Percentiles rank a stretch among this genome's conserved stretches.
Evolutionary conservation across 495 filamentous ascomycete genomes (phyloP).

Genomic region (Penicillium macrosclerotiorum): DNA sequence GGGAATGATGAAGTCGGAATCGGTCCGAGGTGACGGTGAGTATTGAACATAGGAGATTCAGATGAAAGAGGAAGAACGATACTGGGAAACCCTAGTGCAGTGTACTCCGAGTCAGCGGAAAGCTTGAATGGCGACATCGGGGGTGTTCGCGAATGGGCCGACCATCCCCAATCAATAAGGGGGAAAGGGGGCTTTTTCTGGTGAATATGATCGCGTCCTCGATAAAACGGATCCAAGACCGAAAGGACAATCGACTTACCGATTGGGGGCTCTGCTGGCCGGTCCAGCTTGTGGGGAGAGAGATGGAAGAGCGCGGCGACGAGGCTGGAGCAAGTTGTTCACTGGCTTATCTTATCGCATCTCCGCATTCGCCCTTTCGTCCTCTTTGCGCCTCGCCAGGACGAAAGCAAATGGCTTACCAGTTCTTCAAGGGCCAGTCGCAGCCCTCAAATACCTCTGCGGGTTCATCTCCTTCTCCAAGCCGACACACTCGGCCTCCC

Average conservation of each 20-base stretch:
- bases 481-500: slow-evolving; percentile 23
- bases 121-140: background rate
- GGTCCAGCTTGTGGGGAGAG: slow-evolving; percentile 2
- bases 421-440: slow-evolving; percentile 41
- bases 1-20: slow-evolving; percentile 14
- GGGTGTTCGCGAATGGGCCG: background rate
- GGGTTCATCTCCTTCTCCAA: slow-evolving; percentile 22
- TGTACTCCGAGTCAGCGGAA: background rate
- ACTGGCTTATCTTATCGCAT: slow-evolving; percentile 44
- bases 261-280: slow-evolving; percentile 12
- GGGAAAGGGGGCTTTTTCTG: background rate
- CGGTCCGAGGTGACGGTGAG: slow-evolving; percentile 13
- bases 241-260: slow-evolving; percentile 7
- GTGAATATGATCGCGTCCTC: background rate
- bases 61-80: background rate
- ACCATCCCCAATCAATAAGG: background rate
- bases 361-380: slow-evolving; percentile 33
- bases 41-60: slow-evolving; percentile 9
- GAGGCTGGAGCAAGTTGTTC: slow-evolving; percentile 25
- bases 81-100: background rate
- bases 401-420: slow-evolving; percentile 42
- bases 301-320: background rate
- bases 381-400: slow-evolving; percentile 1
- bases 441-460: slow-evolving; percentile 27
- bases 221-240: background rate